Base-by-base conservation (phyloP, 2,329 filamentous ascomycete genomes). In the Phymatotrichopsis omnivora region DNA sequence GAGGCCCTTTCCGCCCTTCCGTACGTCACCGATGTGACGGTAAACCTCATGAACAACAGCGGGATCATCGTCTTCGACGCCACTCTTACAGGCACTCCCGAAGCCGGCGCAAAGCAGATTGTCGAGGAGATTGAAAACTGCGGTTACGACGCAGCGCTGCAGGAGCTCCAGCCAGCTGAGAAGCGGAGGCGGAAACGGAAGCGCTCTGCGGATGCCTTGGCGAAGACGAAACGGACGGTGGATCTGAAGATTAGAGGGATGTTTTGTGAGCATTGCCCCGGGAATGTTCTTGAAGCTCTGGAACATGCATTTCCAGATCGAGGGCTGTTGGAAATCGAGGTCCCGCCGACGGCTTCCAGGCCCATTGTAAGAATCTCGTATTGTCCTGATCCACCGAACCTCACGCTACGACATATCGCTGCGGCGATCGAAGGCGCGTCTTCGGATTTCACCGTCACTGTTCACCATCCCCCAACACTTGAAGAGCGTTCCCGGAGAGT, bases 401-500 rank as follows among this genome's bases (percentile, higher is more conserved):
- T 93, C 57, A 93, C 84, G 0, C 74, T 93, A 53, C 75, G 89
- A 37, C 72, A 75, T 6, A 83, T 95, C 31, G 67, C 93, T 10
- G 65, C 68, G 10, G 71, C 75, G 2, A 82, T 95, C 39, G 69
- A 76, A 43, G 70, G 71, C 4, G 70, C 75, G 5, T 81, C 93
- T 57, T 65, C 72, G 1, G 73, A 69, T 0, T 81, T 94, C 51
- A 67, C 66, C 20, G 75, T 80, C 1, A 76, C 73, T 2, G 74
- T 95, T 10, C 80, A 85, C 60, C 84, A 89, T 53, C 80, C 84
- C 0, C 83, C 82, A 0, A 86, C 80, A 0, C 72, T 94, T 4
- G 87, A 94, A 62, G 84, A 94, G 58, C 75, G 83, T 7, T 84
- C 85, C 3, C 76, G 75, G 52, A 67, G 70, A 29, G 84, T 94